Percentiles rank a stretch among this genome's conserved stretches.
Conservation (phyloP, 768 basidiomycete species). For the Panus rudis region DNA sequence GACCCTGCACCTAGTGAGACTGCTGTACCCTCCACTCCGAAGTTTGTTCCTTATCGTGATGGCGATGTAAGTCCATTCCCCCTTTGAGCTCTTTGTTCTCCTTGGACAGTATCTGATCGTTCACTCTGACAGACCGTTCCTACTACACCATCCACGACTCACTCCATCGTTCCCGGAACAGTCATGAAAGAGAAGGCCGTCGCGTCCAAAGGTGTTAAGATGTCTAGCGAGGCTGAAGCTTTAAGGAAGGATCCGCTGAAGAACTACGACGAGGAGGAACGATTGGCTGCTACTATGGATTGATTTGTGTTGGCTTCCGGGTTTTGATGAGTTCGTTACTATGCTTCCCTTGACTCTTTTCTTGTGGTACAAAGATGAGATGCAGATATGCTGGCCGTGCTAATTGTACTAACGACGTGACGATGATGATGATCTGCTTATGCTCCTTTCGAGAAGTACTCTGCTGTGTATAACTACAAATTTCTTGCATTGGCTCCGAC, state of each 20-base stretch:
- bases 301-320: not conserved
- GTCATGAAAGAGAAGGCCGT: slow-evolving; percentile 58
- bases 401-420: too few species aligned
- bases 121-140: slow-evolving; percentile 20
- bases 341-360: too few species aligned
- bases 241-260: slow-evolving; percentile 74
- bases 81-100: slow-evolving; percentile 5
- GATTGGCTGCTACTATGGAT: slow-evolving; percentile 6
- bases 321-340: too few species aligned
- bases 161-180: slow-evolving; percentile 37
- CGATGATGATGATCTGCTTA: too few species aligned
- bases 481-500: too few species aligned
- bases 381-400: too few species aligned
- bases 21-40: slow-evolving; percentile 40
- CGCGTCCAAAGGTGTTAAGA: slow-evolving; percentile 29
- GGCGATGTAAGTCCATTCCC: slow-evolving; percentile 37
- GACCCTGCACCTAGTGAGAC: slow-evolving; percentile 14
- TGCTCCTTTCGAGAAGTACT: too few species aligned
- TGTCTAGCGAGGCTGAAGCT: slow-evolving; percentile 67
- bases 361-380: too few species aligned
- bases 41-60: slow-evolving; percentile 68
- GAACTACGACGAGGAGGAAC: slow-evolving; percentile 44
- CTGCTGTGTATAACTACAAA: too few species aligned
- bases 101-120: slow-evolving; percentile 9
- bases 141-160: slow-evolving; percentile 23